Evolutionary conservation across 2,329 filamentous ascomycete genomes (phyloP).

Genomic region (Aspergillus hortae): DNA sequence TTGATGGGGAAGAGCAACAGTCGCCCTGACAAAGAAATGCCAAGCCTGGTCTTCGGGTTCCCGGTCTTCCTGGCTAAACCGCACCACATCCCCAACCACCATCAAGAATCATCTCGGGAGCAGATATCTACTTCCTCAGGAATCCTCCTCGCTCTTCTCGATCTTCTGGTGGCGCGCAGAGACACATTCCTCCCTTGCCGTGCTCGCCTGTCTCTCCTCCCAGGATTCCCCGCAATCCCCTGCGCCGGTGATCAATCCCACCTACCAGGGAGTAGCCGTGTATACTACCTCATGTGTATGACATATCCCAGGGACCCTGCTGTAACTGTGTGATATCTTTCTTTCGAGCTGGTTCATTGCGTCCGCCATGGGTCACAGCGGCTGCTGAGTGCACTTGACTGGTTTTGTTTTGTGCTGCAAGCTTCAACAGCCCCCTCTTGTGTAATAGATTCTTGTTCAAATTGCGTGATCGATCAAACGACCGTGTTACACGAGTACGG

Average conservation of each 20-base stretch:
- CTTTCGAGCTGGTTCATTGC: neutral
- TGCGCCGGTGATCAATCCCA: neutral
- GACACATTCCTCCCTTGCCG: neutral
- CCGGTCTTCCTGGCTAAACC: too few species aligned
- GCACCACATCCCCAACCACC: too few species aligned
- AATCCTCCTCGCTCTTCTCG: too few species aligned
- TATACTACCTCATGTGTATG: conserved; percentile 7
- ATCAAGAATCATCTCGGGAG: too few species aligned
- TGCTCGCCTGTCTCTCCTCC: neutral
- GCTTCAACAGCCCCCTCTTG: conserved; percentile 2
- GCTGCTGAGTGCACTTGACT: conserved; percentile 4
- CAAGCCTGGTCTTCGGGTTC: too few species aligned
- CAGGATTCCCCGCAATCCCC: neutral
- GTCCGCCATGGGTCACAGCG: conserved; percentile 3
- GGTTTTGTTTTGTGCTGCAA: conserved; percentile 7
- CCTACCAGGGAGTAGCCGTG: neutral
- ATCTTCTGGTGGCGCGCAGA: too few species aligned
- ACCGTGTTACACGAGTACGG: conserved; percentile 2
- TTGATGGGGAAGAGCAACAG: too few species aligned
- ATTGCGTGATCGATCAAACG: neutral
- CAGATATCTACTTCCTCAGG: too few species aligned
- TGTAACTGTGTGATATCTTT: neutral
- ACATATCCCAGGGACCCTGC: neutral
- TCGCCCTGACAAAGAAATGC: too few species aligned
- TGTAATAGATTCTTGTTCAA: conserved; percentile 6